These are phyloP conservation scores for sunflower (Helianthus annuus) DNA, from an alignment of 129 eudicot genomes.

Conservation along the genomic window HanXRQr2.0-SUNRISE NC_035448.2:147840101-147840600, in stretches of 20 bases:
- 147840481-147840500: constrained; percentile 54
- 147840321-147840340: background rate
- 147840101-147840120: background rate
- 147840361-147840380: background rate
- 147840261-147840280: background rate
- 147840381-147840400: constrained; percentile 4
- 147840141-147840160: constrained; percentile 27
- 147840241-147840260: constrained; percentile 21
- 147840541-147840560: constrained; percentile 48
- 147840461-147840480: constrained; percentile 29
- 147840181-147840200: background rate
- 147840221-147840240: constrained; percentile 9
- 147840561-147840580: constrained; percentile 48
- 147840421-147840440: constrained; percentile 34
- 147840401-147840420: constrained; percentile 9
- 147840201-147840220: constrained; percentile 9
- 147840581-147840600: constrained; percentile 55
- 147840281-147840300: background rate
- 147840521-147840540: constrained; percentile 31
- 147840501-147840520: constrained; percentile 46
- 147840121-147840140: constrained; percentile 9
- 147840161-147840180: background rate
- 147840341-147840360: background rate
- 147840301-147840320: background rate
- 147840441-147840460: constrained; percentile 7